Evolutionary conservation across 768 basidiomycete genomes (phyloP), one percentile per base, ranked within the genome.

Genomic region (Mycena vulgaris): DNA sequence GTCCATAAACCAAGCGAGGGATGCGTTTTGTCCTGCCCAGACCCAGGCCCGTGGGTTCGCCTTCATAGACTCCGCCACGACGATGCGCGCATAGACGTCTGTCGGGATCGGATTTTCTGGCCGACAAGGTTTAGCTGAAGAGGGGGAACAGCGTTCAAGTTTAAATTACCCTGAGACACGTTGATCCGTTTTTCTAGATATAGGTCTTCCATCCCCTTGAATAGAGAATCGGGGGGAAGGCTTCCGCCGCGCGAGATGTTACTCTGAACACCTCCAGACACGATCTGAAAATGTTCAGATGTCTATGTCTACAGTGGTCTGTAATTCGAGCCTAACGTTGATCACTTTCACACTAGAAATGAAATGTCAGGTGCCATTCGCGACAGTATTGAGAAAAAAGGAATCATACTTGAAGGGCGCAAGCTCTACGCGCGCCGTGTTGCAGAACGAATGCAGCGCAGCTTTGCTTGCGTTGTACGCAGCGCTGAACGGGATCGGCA

Each of bases 381-480:
- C 42, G 16, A 17, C 39, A 28, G 56, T 33, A 39, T 6, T 13
- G 6, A 8, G 5, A 45, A 17, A 45, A 45, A 5, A 17, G 5
- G 42, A 45, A 30, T 30, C 49, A 51, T 51, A 51, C 49, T 51
- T 51, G 49, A 45, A 45, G 6, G 42, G 42, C 13, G 42, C 42
- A 5, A 25, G 28, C 16, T 52, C 51, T 30, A 33, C 28, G 17
- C 28, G 40, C 13, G 33, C 45, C 23, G 52, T 65, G 42, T 68
- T 62, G n/a, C 51, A 55, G 31, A 62, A 62, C 7, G 59, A 39
- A 49, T 62, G 58, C 10, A 80, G 52, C 1, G 74, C 79, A 13
- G 79, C 79, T 52, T 80, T 80, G 66, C 66, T 74, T 2, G 74
- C 57, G 35, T 76, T 77, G 51, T 78, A 80, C 1, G 68, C 68